phyloP scores from a whole-genome alignment of 208 protist genomes.

The Trichomonas gallinae region DNA sequence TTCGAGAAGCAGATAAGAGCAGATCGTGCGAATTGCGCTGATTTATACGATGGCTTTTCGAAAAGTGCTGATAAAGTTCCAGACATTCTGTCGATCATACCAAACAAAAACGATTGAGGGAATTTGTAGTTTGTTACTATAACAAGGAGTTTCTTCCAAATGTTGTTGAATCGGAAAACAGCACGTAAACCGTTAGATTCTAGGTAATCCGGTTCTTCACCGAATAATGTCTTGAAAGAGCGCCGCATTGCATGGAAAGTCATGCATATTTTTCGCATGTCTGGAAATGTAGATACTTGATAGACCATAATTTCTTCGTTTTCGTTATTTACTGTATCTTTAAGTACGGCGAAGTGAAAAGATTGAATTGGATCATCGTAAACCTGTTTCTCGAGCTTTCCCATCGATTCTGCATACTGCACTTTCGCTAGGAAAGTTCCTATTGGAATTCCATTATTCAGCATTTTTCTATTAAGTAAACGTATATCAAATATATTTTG shows the following conservation, averaged over 20 bases:
- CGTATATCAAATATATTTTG: no score
- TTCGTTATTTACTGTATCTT: neutral
- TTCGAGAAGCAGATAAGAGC: neutral
- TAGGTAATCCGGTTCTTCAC: neutral
- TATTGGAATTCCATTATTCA: slow-evolving; percentile 3
- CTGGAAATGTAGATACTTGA: neutral
- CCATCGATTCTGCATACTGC: neutral
- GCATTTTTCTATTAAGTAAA: neutral
- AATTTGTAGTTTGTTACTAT: neutral
- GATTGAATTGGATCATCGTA: neutral
- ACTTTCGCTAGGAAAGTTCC: neutral
- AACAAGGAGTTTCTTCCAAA: neutral
- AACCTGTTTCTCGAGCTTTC: neutral
- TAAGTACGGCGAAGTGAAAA: slow-evolving; percentile 12
- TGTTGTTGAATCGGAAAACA: neutral
- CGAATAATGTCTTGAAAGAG: neutral
- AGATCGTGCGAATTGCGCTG: neutral
- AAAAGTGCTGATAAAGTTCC: neutral
- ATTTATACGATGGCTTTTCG: neutral
- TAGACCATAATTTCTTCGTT: neutral
- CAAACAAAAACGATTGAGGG: neutral
- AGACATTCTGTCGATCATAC: neutral
- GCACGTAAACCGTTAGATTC: neutral
- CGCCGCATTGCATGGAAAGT: neutral
- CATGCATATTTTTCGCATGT: neutral